These are phyloP conservation scores for Pseudomicrostroma phylloplanum DNA, from an alignment of 1,284 basidiomycete species.

Conservation along the genomic window DNA sequence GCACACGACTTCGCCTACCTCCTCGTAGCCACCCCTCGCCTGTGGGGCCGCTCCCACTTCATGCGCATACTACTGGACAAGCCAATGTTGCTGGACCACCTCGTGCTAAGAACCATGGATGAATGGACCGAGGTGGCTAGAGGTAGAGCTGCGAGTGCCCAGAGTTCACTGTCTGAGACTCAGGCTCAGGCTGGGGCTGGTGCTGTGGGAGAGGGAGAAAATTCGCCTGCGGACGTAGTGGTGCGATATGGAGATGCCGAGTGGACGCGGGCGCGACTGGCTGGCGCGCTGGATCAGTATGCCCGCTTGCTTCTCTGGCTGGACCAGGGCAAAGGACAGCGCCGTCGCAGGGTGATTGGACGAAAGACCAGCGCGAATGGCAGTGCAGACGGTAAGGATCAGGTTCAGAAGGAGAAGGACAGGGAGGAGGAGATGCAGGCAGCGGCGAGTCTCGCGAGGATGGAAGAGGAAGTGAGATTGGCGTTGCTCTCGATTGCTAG, in stretches of 20 bases:
- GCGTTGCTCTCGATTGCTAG: background rate
- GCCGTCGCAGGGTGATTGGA: background rate
- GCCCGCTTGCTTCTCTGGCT: background rate
- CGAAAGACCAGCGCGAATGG: background rate
- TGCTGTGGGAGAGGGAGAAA: no score
- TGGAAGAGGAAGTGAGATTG: background rate
- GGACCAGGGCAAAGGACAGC: background rate
- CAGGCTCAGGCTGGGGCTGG: no score
- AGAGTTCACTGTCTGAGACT: no score
- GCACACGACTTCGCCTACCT: background rate
- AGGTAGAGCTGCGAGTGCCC: no score
- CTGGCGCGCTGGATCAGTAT: background rate
- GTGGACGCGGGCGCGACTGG: background rate
- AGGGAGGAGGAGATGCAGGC: background rate
- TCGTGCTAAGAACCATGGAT: no score
- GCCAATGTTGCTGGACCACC: no score
- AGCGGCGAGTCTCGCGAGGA: background rate
- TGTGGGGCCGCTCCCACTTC: background rate
- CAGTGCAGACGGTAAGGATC: background rate
- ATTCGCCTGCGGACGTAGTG: background rate
- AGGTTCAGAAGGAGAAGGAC: no score
- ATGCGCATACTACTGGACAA: background rate
- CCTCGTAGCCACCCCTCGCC: background rate
- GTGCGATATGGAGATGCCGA: background rate
- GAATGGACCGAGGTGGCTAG: no score